Base-by-base conservation (phyloP, 768 basidiomycete genomes). In the Rhizopogon vulgaris region DNA sequence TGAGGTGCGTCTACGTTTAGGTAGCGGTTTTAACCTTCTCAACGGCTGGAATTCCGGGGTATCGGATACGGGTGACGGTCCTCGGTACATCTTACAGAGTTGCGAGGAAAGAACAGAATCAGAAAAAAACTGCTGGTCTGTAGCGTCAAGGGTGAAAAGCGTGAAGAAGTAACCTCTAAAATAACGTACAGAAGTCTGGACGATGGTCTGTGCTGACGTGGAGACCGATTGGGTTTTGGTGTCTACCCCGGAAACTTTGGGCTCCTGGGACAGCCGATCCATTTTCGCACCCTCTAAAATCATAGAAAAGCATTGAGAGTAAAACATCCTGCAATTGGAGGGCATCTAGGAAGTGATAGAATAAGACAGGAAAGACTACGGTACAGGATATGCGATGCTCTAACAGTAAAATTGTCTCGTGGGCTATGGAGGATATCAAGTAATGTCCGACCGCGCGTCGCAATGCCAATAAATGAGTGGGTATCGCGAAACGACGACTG, bases 11-110 rank as follows among this genome's bases (percentile, higher is more conserved):
- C 83, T 77, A 58, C 88, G 79, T 71, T 88, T 89, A 25, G 89
- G 87, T 38, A 89, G 75, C 38, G 89, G 88, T 64, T 88, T 90
- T 60, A 89, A 77, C 56, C 82, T 74, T 58, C 87, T 76, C 48
- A 82, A 70, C 37, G 78, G 66, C 39, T 80, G 78, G 63, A 83
- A 78, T 61, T 85, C 83, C 57, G 83, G 77, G 52, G 76, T 71
- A 69, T 85, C 84, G 71, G 84, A 83, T 57, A 80, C 71, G 48
- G 83, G 79, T 49, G 83, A 78, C 59, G 78, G 66, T 62, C 71
- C 72, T 58, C 75, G 73, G 66, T 80, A 77, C 82, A 83, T 83
- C 48, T 62, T 53, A 54, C 49, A 50, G 28, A 15, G 45, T 34
- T 17, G 50, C 50, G 38, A 22, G 37, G 25, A 52, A 34, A 41